Evolutionary conservation across 345 rosid species (phyloP), one percentile per base, ranked within the genome.

Genomic region (Salix caprea): DNA sequence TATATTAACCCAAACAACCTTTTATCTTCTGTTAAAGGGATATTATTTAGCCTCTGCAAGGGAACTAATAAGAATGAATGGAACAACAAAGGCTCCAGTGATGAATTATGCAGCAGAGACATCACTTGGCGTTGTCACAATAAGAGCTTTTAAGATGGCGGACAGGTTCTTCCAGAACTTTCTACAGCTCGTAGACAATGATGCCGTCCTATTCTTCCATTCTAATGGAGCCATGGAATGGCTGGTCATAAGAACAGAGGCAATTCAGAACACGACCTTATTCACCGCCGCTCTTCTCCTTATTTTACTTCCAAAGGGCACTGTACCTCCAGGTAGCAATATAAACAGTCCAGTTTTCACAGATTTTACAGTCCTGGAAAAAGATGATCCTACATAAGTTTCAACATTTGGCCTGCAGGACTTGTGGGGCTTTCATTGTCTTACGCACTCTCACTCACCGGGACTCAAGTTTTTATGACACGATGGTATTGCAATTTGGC

Each of bases 71-170:
- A 83, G 99, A 79, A 93, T 95, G 72, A 95, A 89, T 8, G 97
- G 97, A 76, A 95, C 94, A 16, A 95, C 97, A 34, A 95, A 95
- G 79, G 97, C 99, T 71, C 99, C 99, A 8, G 89, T 95, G 21
- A 90, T 93, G 97, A 95, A 90, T 67, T 89, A 84, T 77, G 92
- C 94, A 68, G 85, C 97, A 2, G 97, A 95, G 87, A 93, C 99
- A 72, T 89, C 97, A 67, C 94, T 85, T 2, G 96, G 97, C 56
- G 92, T 87, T 48, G 85, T 88, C 70, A 93, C 97, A n/a, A 87
- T 95, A 75, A 87, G 97, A 86, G 94, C 97, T 70, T 95, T 93
- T 52, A 86, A 90, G 78, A 83, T 75, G 68, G 86, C 28, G 34
- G 92, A 93, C 36, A 87, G 87, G 76, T 95, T 91, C 90, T 90